Evolutionary conservation across 228 moss, liverwort and hornwort genomes (phyloP).

Genomic region (Sphagnum fallax): DNA sequence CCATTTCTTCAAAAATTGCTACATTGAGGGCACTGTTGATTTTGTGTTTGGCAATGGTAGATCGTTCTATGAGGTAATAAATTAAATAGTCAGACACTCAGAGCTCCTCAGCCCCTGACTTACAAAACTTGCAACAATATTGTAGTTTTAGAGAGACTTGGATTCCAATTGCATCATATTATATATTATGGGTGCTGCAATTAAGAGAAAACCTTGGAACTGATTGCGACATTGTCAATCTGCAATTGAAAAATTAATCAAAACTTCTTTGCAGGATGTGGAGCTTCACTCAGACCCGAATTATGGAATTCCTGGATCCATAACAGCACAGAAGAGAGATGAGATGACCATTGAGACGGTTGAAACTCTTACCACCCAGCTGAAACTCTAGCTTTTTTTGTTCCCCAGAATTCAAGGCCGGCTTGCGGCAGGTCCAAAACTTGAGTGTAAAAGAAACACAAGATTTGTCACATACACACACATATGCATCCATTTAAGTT

Average conservation of each 20-base stretch:
- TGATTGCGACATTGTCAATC: constrained; percentile 11
- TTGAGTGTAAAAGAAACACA: too few relatives aligned
- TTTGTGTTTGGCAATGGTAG: constrained; percentile 64
- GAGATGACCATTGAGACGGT: constrained; percentile 24
- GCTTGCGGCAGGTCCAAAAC: too few relatives aligned
- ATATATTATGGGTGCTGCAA: neutral
- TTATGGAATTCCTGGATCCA: constrained; percentile 16
- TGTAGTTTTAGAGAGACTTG: neutral
- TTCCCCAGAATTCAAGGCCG: too few relatives aligned
- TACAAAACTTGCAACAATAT: too few relatives aligned
- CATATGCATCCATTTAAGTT: too few relatives aligned
- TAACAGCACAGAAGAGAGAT: constrained; percentile 57
- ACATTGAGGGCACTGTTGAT: constrained; percentile 52
- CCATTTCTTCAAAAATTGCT: constrained; percentile 69
- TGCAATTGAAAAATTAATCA: neutral
- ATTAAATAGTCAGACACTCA: neutral
- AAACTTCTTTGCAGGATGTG: constrained; percentile 7
- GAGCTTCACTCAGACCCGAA: constrained; percentile 10
- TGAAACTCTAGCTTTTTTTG: too few relatives aligned
- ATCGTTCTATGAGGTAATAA: constrained; percentile 25
- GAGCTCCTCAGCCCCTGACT: too few relatives aligned
- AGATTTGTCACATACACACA: too few relatives aligned
- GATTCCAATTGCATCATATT: constrained; percentile 4
- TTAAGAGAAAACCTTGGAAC: neutral
- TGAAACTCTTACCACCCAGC: neutral